Base-by-base conservation (phyloP, 2,329 filamentous ascomycete species). In the Exophiala mesophila region DNA sequence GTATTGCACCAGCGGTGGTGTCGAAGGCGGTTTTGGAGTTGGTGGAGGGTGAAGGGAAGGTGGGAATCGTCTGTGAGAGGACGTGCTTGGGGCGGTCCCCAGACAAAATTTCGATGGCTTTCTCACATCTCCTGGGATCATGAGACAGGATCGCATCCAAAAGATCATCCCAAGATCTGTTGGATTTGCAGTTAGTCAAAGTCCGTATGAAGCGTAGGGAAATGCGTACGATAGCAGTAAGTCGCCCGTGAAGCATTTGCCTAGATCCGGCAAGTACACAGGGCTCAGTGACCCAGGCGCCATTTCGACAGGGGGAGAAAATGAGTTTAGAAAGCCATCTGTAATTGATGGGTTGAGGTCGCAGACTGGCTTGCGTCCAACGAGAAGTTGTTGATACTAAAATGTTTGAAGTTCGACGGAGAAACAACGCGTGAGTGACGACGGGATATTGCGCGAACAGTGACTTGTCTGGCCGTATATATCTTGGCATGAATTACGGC, bases 1-100 rank as follows among this genome's bases (percentile, higher is more conserved):
- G 80, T 1, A 86, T 36, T 48, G 96, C 94, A 4, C 88, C 85
- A 16, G 88, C 85, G 1, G 86, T 94, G 64, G 83, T 88, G 47
- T 94, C 85, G 59, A 94, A 94, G 13, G 77, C 76, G 53, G 77
- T 73, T 63, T 82, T 85, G 20, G 83, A 77, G 50, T 41, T 36
- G 15, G 39, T 12, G 18, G 44, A 44, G 4, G 42, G 45, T 4
- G 28, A 26, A 19, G 44, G 39, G 18, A 53, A 45, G 4, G 34
- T 34, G 17, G 50, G 50, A 10, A 44, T 40, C 12, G 32, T 26
- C 13, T 44, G 20, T 9, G 42, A 38, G 24, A 53, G 34, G n/a
- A 51, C 39, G 5, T 44, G 37, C 29, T 45, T 47, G 15, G 40
- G 45, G 9, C 38, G 39, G 18, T 51, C 39, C 5, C 33, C 40